These are phyloP conservation scores for Eustoma russellianum DNA, from an alignment of 257 asterid species.

Conservation along the genomic window DNA sequence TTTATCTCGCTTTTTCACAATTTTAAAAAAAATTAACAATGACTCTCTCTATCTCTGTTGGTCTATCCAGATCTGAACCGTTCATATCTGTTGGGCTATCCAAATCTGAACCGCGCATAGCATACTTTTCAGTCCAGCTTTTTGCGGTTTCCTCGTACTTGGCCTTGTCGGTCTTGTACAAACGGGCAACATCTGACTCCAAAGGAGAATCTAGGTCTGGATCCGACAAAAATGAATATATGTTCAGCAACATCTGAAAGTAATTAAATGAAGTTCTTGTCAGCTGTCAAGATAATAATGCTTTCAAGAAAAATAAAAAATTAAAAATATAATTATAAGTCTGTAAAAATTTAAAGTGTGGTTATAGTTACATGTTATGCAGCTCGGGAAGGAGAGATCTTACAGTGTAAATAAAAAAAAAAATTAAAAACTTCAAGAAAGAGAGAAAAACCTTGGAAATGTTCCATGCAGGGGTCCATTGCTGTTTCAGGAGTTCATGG, in stretches of 20 bases:
- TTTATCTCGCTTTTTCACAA: too few species aligned
- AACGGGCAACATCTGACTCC: constrained; percentile 79
- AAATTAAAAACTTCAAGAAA: background rate
- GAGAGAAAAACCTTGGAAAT: constrained; percentile 53
- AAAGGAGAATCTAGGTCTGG: constrained; percentile 63
- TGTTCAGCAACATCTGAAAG: constrained; percentile 65
- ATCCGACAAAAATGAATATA: constrained; percentile 73
- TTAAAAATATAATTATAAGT: too few species aligned
- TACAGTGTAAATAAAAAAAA: too few species aligned
- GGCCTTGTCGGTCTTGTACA: constrained; percentile 74
- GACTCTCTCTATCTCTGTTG: background rate
- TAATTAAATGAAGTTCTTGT: background rate
- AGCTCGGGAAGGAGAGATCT: too few species aligned
- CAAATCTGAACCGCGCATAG: too few species aligned
- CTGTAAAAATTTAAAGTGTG: too few species aligned
- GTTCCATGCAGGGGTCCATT: constrained; percentile 83
- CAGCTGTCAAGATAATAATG: too few species aligned
- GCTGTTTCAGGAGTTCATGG: constrained; percentile 76
- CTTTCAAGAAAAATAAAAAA: too few species aligned
- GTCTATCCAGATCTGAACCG: too few species aligned
- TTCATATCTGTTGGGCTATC: too few species aligned
- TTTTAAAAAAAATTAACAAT: too few species aligned
- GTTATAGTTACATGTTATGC: too few species aligned
- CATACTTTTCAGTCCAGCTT: constrained; percentile 91
- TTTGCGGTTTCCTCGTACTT: constrained; percentile 79